Evolutionary conservation across 768 basidiomycete species (phyloP), one percentile per base, ranked within the genome.

Genomic region (Gautieria morchelliformis): DNA sequence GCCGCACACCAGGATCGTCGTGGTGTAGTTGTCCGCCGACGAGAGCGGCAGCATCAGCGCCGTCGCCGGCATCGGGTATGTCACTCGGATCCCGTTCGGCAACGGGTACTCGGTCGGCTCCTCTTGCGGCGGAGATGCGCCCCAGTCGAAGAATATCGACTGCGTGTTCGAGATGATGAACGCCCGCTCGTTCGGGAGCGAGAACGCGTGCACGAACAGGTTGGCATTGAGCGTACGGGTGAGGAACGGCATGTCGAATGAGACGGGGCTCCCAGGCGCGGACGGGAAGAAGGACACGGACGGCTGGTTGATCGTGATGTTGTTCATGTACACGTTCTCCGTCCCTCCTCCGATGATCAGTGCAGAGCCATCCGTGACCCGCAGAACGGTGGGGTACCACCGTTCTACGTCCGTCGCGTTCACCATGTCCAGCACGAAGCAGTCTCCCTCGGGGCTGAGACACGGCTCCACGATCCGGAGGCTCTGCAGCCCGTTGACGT

Each of bases 341-440:
- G n/a, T n/a, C n/a, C n/a, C n/a, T n/a, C n/a, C n/a, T n/a, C n/a
- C n/a, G n/a, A n/a, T n/a, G n/a, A n/a, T n/a, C n/a, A n/a, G n/a
- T n/a, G n/a, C n/a, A n/a, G n/a, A n/a, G n/a, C n/a, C n/a, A n/a
- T n/a, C n/a, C n/a, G n/a, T 60, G 35, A 53, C 19, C 9, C 52
- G 24, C 37, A 53, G 52, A 12, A 72, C 70, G 14, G 71, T 69
- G 19, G 74, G 70, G 51, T 76, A 76, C 75, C 75, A 76, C 35
- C 75, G 12, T 6, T 27, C 22, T 6, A 27, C 20, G 24, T 5
- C 4, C 24, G 22, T 57, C 65, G 68, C 20, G n/a, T 54, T 33
- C 44, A 39, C 51, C 44, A 20, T 17, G 15, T 22, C n/a, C 42
- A 39, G 32, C 15, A 22, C 32, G 20, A 40, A 44, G 32, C 50